Base-by-base conservation (phyloP, 1,284 basidiomycete genomes). In the Vanrija sp. region DNA sequence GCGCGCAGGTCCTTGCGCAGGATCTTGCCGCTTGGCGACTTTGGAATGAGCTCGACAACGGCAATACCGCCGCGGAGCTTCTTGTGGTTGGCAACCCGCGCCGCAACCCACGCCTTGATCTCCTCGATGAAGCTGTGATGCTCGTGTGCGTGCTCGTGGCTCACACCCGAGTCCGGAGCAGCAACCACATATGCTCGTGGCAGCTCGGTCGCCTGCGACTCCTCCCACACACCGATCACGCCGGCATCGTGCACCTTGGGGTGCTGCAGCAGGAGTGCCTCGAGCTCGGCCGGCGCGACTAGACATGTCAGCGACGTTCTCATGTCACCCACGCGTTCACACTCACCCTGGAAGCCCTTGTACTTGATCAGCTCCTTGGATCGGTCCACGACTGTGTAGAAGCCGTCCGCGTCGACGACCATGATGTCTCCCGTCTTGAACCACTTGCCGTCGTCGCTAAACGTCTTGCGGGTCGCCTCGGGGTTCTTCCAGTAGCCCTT, bases 271-370 rank as follows among this genome's bases (percentile, higher is more conserved):
- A 92, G 81, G 0, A 90, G 72, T 34, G 82, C 81, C 67, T 92
- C 89, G 2, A 93, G 80, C 63, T 91, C 89, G 0, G 90, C 89
- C 0, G 90, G 90, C 0, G 90, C 83, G n/a, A 92, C 90, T 87
- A 51, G 7, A 1, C 2, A 23, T 50, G 23, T 44, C 46, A 53
- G 52, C 26, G 38, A 42, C 18, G 43, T 23, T 23, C 3, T 44
- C 50, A 54, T 83, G 85, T 34, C 8, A 5, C 2, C 6, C 38
- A 55, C 57, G 28, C 47, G 64, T 14, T 12, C 9, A 5, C 34
- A 12, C 34, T 34, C 12, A 67, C 69, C 60, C 80, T 76, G 74
- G 55, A 67, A 73, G 15, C 75, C 75, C 56, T 78, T 78, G 59
- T 90, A 91, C 72, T 91, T 91, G 77, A 92, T 88, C 34, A 91